These are phyloP conservation scores for Trichomonas tenax DNA, from an alignment of 208 protist genomes.

Conservation along the genomic window DNA sequence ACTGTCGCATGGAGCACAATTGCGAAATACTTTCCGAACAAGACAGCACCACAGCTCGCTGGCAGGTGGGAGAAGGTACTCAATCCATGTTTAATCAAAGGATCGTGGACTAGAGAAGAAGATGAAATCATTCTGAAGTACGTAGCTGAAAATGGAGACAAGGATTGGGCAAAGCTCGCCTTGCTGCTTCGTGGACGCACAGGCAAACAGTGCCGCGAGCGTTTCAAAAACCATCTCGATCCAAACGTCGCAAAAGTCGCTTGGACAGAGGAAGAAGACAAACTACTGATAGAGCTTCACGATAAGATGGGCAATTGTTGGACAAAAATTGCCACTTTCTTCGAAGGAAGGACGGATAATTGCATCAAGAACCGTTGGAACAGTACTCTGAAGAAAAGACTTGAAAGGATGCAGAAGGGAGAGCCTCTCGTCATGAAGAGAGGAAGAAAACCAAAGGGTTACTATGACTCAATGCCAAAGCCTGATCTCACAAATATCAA, in stretches of 20 bases:
- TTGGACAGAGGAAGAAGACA: slow-evolving; percentile 42
- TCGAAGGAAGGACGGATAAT: slow-evolving; percentile 37
- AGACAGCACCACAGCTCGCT: background rate
- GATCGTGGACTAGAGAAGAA: slow-evolving; percentile 11
- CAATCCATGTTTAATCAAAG: background rate
- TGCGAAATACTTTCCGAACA: background rate
- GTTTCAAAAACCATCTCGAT: slow-evolving; percentile 15
- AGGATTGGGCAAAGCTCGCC: slow-evolving; percentile 33
- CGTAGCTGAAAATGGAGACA: slow-evolving; percentile 26
- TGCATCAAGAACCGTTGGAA: slow-evolving; percentile 47
- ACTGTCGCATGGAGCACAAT: background rate
- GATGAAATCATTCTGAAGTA: slow-evolving; percentile 12
- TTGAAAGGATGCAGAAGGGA: background rate
- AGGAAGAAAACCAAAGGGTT: background rate
- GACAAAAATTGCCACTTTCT: background rate
- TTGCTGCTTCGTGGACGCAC: background rate
- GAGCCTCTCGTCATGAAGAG: background rate
- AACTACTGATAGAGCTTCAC: background rate
- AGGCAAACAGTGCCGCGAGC: background rate
- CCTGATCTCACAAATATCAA: background rate
- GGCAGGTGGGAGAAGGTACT: background rate
- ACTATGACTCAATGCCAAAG: background rate
- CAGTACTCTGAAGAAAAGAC: slow-evolving; percentile 31
- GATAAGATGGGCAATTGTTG: background rate
- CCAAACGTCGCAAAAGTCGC: slow-evolving; percentile 28